Evolutionary conservation across 1,139 yeast species (phyloP), one percentile per base, ranked within the genome.

Genomic region (Kodamaea fungicola): DNA sequence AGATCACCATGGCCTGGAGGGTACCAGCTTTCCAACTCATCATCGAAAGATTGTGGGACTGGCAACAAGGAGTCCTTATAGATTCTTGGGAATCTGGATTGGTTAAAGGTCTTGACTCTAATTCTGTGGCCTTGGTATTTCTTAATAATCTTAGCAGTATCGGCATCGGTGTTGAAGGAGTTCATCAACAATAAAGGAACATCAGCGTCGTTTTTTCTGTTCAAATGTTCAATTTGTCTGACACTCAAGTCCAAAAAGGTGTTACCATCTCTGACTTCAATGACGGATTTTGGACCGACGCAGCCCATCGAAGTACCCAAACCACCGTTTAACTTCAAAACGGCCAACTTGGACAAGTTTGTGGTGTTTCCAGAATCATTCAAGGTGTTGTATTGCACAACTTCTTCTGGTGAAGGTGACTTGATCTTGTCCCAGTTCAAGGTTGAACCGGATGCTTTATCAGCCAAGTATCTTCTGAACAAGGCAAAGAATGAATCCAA

Each of bases 1-100:
- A 92, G 74, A 66, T 92, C 98, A 67, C 98, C 98, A 64, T 92
- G 98, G 37, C 98, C 98, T 21, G 98, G 98, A 37, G 98, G 98
- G 64, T 92, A 94, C 98, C 98, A 92, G 36, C 81, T 67, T 56
- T 87, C 95, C 54, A 85, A 75, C 31, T 78, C 72, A 58, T 89
- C 96, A 43, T 84, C 81, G 47, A 64, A 76, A 32, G 76, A 61
- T 50, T 85, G 78, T 42, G 98, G 97, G 31, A 92, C 97, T 26
- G 98, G 98, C 59, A 92, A 76, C 52, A 89, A 71, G 22, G 97
- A 88, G 64, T 92, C 98, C 70, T 85, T 88, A 71, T 78, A 86
- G 47, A 92, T 90, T 68, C 98, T 82, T 52, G 98, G 98, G 74
- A 82, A 92, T 55, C 95, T 80, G 24, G 97, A 89, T 73, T 92